phyloP scores from a whole-genome alignment of 768 basidiomycete genomes.

The Boletus tomentosulus region DNA sequence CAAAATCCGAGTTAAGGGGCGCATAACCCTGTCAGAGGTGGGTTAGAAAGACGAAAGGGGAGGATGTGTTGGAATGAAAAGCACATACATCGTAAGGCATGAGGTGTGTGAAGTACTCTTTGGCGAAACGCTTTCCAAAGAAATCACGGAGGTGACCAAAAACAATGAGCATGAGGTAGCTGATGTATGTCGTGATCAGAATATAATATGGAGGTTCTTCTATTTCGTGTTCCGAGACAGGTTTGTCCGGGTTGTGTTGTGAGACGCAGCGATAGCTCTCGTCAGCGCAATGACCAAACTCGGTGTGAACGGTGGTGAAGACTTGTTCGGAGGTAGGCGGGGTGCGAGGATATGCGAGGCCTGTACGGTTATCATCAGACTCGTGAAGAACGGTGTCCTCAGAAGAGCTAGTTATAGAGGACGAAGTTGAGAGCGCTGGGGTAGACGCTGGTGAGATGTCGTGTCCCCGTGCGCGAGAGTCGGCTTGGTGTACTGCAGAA shows the following conservation, averaged over 20 bases:
- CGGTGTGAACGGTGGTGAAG: constrained; percentile 76
- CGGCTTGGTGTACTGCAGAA: too few species aligned
- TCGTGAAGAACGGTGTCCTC: constrained; percentile 65
- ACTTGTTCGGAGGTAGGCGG: constrained; percentile 80
- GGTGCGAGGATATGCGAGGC: constrained; percentile 54
- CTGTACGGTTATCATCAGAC: constrained; percentile 48
- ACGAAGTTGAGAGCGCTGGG: constrained; percentile 70
- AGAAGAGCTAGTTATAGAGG: constrained; percentile 63
- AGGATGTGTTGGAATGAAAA: background rate
- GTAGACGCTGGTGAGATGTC: constrained; percentile 54
- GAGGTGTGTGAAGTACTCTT: constrained; percentile 71
- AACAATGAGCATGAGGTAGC: constrained; percentile 88
- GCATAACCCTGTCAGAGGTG: constrained; percentile 76
- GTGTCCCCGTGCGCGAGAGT: constrained; percentile 32
- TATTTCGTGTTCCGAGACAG: constrained; percentile 54
- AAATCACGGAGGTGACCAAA: constrained; percentile 95
- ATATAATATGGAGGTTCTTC: constrained; percentile 93
- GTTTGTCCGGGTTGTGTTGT: constrained; percentile 45
- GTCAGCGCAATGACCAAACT: constrained; percentile 89
- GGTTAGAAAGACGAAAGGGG: constrained; percentile 5
- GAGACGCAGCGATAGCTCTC: constrained; percentile 68
- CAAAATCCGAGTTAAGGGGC: constrained; percentile 95
- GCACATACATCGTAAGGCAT: constrained; percentile 77
- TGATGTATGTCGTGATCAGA: constrained; percentile 86
- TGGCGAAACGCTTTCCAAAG: constrained; percentile 78